Conservation (phyloP, 1,139 yeast species). For the Maudiozyma humilis region DNA sequence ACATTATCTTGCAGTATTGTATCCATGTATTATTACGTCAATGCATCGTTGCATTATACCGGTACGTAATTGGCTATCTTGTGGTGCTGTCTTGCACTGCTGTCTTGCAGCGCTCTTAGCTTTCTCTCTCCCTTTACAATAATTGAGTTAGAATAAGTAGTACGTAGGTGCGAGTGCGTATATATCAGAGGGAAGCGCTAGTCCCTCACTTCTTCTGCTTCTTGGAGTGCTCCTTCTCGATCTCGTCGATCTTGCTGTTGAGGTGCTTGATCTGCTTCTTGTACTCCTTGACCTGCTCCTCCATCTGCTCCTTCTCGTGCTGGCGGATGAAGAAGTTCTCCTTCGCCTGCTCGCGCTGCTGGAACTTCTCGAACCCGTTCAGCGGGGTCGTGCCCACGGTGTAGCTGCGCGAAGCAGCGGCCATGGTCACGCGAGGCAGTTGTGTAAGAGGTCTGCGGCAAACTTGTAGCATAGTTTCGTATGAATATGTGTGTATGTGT, state of each 20-base stretch:
- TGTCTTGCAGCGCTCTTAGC: too few species aligned
- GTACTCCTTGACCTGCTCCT: conserved; percentile 45
- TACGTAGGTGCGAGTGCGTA: too few species aligned
- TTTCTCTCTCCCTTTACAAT: conserved; percentile 4
- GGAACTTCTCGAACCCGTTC: conserved; percentile 21
- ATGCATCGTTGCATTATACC: too few species aligned
- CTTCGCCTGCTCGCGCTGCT: conserved; percentile 60
- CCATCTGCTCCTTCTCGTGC: conserved; percentile 54
- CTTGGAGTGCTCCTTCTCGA: conserved; percentile 13
- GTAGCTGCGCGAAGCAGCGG: conserved; percentile 1
- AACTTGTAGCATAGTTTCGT: not conserved
- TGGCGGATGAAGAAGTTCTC: conserved; percentile 57
- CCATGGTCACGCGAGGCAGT: too few species aligned
- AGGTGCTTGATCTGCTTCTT: conserved; percentile 36
- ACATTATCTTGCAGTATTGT: too few species aligned
- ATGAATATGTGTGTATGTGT: not conserved
- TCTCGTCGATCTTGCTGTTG: conserved; percentile 29
- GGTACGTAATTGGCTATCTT: too few species aligned
- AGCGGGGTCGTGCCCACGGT: conserved; percentile 5
- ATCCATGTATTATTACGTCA: too few species aligned
- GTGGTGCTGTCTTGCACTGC: too few species aligned
- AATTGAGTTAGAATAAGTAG: too few species aligned
- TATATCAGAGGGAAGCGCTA: too few species aligned
- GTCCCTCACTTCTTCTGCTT: not conserved
- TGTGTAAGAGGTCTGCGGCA: too few species aligned